Evolutionary conservation across 2,329 filamentous ascomycete species (phyloP), one percentile per base, ranked within the genome.

Genomic region (Penicillium glabrum): DNA sequence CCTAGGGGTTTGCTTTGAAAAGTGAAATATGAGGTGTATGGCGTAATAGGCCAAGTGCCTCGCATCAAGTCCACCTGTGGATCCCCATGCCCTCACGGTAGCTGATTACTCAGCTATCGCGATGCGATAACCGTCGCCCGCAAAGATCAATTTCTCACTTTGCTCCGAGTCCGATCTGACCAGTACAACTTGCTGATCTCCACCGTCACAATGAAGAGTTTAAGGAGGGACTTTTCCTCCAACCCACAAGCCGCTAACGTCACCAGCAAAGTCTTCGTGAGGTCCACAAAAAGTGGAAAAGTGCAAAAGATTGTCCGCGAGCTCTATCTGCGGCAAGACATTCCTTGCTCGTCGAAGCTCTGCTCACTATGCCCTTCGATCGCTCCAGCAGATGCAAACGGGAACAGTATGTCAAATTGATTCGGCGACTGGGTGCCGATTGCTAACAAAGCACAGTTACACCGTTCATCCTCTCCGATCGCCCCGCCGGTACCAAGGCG

Each of bases 271-370:
- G 87, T 96, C 68, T 99, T 96, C 72, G 90, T 99, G 62, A 86
- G 95, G 59, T 97, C 95, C 26, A 96, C 93, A 47, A 93, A 91
- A 77, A 95, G 87, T 75, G 95, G 95, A 76, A 97, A 97, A 80
- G 93, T 98, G 58, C 95, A 98, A 76, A 99, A 99, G 82, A 96
- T 99, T 70, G 95, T 99, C 64, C 87, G 93, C 69, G 95, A 99
- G 80, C 84, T 98, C 61, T 99, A 99, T 77, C 83, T 99, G 60
- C 87, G 95, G 75, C 90, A 93, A 78, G 95, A 99, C 74, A 98
- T 99, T 70, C 93, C 95, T 49, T 99, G 95, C 79, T 97, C 93
- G 33, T 98, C 93, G 26, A 89, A 88, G 75, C 81, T 99, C 45
- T 99, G 95, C 80, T 83, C 83, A 60, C 78, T 77, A 69, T 99